Evolutionary conservation across 176 grass and related monocot species (phyloP), one percentile per base, ranked within the genome.

Genomic region (Oryza punctata): DNA sequence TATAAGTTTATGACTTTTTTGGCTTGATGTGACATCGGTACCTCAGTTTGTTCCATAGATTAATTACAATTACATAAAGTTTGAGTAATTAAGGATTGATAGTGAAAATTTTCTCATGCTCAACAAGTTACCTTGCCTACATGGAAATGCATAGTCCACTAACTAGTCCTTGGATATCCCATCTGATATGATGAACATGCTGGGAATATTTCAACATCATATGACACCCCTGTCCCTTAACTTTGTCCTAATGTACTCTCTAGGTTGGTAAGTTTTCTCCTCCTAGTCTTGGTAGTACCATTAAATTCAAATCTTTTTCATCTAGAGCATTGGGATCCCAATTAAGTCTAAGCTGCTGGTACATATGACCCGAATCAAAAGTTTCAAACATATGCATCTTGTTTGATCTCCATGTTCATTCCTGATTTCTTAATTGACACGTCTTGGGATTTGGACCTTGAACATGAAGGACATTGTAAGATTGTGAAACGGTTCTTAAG

Each of bases 361-460:
- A 65, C 66, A 85, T 81, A 85, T 81, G 66, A 7, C 72, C 73
- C 69, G 59, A 24, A 67, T 45, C 59, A 82, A 73, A 41, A 52
- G 61, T 60, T 73, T 59, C 47, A 67, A 82, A 23, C 73, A 67
- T 78, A 77, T 37, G 82, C 77, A 21, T 77, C 77, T 71, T 85
- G 78, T 66, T 82, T 81, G 82, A 85, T 81, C 72, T 81, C 60
- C 19, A 82, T 74, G 46, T 59, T 78, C 35, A 90, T 90, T 82
- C 88, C 26, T 13, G n/a, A 5, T 72, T 85, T 89, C 54, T 72
- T 77, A 77, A 72, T 77, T 77, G 24, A 35, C 32, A 15, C 14
- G 32, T 11, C 57, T 86, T 19, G 88, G 78, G 61, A 86, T 76
- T 11, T 6, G 32, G 12, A 74, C 32, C 24, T 11, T 12, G 7